These are phyloP conservation scores for Lactifluus piperatus DNA, from an alignment of 768 basidiomycete species.

Conservation along the genomic window DNA sequence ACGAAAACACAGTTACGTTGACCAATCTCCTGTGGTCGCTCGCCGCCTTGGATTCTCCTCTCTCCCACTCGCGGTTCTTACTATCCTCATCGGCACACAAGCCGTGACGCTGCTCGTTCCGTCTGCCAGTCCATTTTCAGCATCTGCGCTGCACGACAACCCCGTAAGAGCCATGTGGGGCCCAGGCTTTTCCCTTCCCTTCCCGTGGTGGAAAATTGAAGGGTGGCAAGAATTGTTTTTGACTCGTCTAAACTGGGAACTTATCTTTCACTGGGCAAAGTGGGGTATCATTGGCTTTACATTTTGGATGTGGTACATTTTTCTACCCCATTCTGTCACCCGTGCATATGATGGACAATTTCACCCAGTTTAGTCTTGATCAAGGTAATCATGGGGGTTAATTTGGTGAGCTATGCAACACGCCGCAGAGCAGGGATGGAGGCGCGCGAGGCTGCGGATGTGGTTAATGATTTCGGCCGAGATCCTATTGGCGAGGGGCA, in stretches of 20 bases:
- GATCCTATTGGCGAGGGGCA: constrained; percentile 85
- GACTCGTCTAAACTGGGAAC: constrained; percentile 37
- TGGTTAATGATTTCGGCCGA: constrained; percentile 81
- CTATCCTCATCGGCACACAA: constrained; percentile 67
- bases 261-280: constrained; percentile 44
- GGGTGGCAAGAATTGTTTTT: constrained; percentile 18
- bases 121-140: constrained; percentile 14
- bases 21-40: constrained; percentile 91
- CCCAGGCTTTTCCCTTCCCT: constrained; percentile 30
- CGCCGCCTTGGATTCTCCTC: constrained; percentile 91
- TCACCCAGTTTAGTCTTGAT: constrained; percentile 61
- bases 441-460: constrained; percentile 61
- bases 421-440: constrained; percentile 71
- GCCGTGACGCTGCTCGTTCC: constrained; percentile 55
- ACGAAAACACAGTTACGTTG: constrained; percentile 86
- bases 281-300: constrained; percentile 57
- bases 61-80: constrained; percentile 81
- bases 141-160: constrained; percentile 4
- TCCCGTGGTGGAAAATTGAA: constrained; percentile 33
- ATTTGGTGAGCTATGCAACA: constrained; percentile 77
- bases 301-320: constrained; percentile 75
- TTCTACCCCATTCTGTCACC: not conserved
- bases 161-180: constrained; percentile 26
- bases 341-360: not conserved
- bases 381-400: constrained; percentile 89